A percentile compares a stretch with the other conserved stretches of the same genome.
These are phyloP conservation scores for Pythium volutum DNA, from an alignment of 352 stramenopile genomes.

Conservation along the genomic window DNA sequence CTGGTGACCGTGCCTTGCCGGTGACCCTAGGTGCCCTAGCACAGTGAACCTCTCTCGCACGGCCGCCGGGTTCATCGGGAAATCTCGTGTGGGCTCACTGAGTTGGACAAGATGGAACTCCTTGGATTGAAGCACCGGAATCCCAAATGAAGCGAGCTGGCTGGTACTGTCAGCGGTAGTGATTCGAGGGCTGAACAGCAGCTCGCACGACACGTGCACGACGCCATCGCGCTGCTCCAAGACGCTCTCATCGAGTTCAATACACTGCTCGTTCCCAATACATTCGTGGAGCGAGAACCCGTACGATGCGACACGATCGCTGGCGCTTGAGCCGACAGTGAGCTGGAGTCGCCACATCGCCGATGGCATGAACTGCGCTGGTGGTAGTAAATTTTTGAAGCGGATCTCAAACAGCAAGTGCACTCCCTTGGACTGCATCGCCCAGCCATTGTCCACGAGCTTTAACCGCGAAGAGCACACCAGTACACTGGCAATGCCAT, in stretches of 20 bases:
- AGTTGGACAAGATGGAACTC: slow-evolving; percentile 24
- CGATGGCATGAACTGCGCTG: background rate
- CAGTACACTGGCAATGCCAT: slow-evolving; percentile 4
- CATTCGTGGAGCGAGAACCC: slow-evolving; percentile 16
- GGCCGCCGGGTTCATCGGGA: slow-evolving; percentile 10
- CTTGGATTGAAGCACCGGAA: slow-evolving; percentile 8
- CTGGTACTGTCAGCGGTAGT: background rate
- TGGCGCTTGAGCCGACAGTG: background rate
- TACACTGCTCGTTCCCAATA: background rate
- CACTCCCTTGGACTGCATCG: slow-evolving; percentile 12
- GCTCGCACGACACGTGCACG: slow-evolving; percentile 10
- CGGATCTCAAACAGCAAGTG: slow-evolving; percentile 4
- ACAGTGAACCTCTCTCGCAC: slow-evolving; percentile 15
- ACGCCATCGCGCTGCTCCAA: slow-evolving; percentile 13
- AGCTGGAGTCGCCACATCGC: slow-evolving; percentile 15
- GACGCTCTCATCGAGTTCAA: slow-evolving; percentile 21
- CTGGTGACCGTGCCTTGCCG: slow-evolving; percentile 3
- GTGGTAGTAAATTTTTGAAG: background rate
- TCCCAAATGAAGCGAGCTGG: background rate
- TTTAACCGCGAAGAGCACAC: slow-evolving; percentile 8
- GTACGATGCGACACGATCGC: slow-evolving; percentile 4
- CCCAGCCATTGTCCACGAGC: slow-evolving; percentile 13
- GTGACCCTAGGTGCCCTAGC: background rate
- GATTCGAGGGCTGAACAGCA: slow-evolving; percentile 5
- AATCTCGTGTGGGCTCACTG: slow-evolving; percentile 13